Percentiles rank a stretch among this genome's conserved stretches.
Evolutionary conservation across 352 stramenopile species (phyloP).

Genomic region (Pythium dissotocum): DNA sequence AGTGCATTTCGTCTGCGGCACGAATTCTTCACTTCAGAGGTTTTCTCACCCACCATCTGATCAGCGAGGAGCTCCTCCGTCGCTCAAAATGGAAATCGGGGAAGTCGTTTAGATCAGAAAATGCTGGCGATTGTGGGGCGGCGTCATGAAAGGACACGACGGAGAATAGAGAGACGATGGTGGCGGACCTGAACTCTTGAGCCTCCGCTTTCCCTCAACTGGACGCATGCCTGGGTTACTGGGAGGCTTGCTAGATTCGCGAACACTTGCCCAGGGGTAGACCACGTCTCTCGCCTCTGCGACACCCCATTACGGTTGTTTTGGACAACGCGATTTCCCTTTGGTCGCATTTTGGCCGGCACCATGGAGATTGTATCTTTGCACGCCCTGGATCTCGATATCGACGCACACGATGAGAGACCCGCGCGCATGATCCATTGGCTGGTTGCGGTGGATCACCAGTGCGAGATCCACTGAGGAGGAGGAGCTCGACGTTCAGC

Average conservation of each 20-base stretch:
- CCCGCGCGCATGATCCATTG: neutral
- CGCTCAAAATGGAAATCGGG: neutral
- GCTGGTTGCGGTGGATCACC: neutral
- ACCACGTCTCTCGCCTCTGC: neutral
- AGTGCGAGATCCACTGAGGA: neutral
- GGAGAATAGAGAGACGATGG: too few relatives aligned
- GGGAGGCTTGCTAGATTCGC: neutral
- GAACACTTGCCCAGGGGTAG: neutral
- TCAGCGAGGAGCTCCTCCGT: neutral
- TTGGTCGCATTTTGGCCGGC: neutral
- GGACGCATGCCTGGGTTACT: neutral
- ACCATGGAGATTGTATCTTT: neutral
- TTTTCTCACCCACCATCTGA: slow-evolving; percentile 6
- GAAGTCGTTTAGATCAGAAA: slow-evolving; percentile 2
- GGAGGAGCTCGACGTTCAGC: neutral
- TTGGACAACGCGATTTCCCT: neutral
- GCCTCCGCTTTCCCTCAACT: neutral
- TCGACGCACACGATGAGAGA: neutral
- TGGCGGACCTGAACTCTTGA: too few relatives aligned
- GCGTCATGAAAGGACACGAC: neutral
- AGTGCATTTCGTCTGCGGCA: neutral
- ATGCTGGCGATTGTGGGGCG: neutral
- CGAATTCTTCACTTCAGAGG: neutral
- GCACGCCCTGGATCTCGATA: neutral
- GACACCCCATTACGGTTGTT: neutral